Conservation (phyloP, 164 flowering plant genomes). For the Kalanchoe fedtschenkoi region DNA sequence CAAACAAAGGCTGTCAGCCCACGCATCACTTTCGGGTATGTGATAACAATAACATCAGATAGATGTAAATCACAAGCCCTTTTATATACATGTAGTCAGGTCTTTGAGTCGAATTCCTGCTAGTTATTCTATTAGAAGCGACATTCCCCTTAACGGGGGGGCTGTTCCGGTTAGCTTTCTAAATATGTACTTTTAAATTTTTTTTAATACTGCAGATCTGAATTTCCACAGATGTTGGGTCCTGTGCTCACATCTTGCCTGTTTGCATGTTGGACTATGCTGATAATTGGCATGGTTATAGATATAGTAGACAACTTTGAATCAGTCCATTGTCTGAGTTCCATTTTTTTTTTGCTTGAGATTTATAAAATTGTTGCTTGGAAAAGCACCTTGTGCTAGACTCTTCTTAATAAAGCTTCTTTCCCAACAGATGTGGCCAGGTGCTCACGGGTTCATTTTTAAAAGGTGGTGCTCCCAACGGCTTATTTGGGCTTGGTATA, state of each 20-base stretch:
- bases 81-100: too few species aligned
- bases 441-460: slow-evolving; percentile 70
- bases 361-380: background rate
- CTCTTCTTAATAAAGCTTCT: background rate
- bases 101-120: too few species aligned
- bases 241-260: background rate
- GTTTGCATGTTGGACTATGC: background rate
- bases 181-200: background rate
- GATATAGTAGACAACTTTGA: background rate
- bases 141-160: too few species aligned
- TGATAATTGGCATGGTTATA: background rate
- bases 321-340: background rate
- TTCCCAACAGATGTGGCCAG: slow-evolving; percentile 63
- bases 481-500: slow-evolving; percentile 85
- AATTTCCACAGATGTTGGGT: background rate
- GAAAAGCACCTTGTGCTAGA: background rate
- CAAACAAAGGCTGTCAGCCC: slow-evolving; percentile 34
- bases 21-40: slow-evolving; percentile 67
- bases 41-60: background rate
- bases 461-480: slow-evolving; percentile 69
- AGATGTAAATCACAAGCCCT: background rate
- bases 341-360: background rate
- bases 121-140: too few species aligned
- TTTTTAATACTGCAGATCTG: background rate
- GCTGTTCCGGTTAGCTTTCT: background rate